Conservation (phyloP, 140 eudicot genomes). For the Anethum foeniculum region DNA sequence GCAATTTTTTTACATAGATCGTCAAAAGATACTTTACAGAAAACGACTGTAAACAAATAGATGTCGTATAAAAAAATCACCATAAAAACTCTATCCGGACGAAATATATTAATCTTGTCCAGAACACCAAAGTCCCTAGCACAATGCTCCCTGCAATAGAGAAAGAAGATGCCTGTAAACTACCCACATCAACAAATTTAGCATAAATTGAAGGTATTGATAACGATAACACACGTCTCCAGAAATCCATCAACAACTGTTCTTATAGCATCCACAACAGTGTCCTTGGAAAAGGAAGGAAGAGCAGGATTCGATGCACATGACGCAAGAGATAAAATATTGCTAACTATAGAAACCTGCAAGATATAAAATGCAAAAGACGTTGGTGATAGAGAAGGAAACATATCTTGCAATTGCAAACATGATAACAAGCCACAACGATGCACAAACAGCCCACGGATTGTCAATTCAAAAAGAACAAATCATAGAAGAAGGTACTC, state of each 20-base stretch:
- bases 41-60: background rate
- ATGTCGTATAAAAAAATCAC: slow-evolving; percentile 25
- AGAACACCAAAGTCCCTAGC: slow-evolving; percentile 39
- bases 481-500: background rate
- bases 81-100: slow-evolving; percentile 96
- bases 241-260: slow-evolving; percentile 97
- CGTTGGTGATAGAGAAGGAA: background rate
- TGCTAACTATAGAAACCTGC: slow-evolving; percentile 87
- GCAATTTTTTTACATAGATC: slow-evolving; percentile 21
- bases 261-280: slow-evolving; percentile 53
- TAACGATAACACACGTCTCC: slow-evolving; percentile 42
- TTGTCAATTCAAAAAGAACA: background rate
- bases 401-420: background rate
- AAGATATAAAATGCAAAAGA: slow-evolving; percentile 8
- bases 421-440: background rate
- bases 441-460: background rate
- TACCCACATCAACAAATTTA: background rate
- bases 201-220: slow-evolving; percentile 13
- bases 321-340: slow-evolving; percentile 74
- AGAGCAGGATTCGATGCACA: slow-evolving; percentile 55
- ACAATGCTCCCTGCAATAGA: slow-evolving; percentile 51
- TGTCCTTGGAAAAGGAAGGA: slow-evolving; percentile 69
- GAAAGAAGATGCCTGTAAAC: slow-evolving; percentile 17
- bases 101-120: slow-evolving; percentile 86
- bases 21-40: background rate